Conservation (phyloP, 169 alveolate species). For the Cryptosporidium ubiquitum region DNA sequence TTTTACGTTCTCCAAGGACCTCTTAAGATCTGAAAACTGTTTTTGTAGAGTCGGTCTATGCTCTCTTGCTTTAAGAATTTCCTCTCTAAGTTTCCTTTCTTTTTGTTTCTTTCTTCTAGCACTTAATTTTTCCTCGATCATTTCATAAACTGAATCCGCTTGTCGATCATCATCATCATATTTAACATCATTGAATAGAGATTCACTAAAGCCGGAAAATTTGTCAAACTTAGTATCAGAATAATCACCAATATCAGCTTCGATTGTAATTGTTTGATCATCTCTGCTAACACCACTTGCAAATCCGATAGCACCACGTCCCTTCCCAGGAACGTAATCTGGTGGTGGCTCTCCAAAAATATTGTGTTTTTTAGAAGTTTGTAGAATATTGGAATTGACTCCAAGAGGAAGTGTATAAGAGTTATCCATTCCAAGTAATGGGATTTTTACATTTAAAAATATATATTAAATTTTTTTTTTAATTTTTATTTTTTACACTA, state of each 20-base stretch:
- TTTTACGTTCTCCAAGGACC: conserved; percentile 83
- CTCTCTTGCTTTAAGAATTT: conserved; percentile 86
- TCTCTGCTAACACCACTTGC: conserved; percentile 98
- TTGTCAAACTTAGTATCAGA: conserved; percentile 92
- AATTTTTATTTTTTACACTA: background rate
- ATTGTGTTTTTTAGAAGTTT: background rate
- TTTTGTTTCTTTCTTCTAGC: conserved; percentile 89
- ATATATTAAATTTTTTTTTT: background rate
- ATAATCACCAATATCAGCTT: conserved; percentile 87
- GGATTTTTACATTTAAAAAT: background rate
- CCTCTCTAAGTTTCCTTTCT: conserved; percentile 88
- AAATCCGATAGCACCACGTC: conserved; percentile 97
- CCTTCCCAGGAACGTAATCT: conserved; percentile 95
- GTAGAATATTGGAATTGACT: background rate
- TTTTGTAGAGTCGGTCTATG: conserved; percentile 85
- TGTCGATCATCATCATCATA: conserved; percentile 94
- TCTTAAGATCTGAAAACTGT: conserved; percentile 83
- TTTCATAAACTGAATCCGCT: conserved; percentile 92
- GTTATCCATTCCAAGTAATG: background rate
- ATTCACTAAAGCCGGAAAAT: conserved; percentile 92
- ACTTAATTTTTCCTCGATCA: conserved; percentile 91
- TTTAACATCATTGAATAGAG: conserved; percentile 84
- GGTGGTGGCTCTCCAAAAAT: conserved; percentile 96
- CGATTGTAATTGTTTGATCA: conserved; percentile 84
- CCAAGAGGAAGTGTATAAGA: conserved; percentile 25